phyloP scores from a whole-genome alignment of 768 basidiomycete species.

The Tylopilus sp. region DNA sequence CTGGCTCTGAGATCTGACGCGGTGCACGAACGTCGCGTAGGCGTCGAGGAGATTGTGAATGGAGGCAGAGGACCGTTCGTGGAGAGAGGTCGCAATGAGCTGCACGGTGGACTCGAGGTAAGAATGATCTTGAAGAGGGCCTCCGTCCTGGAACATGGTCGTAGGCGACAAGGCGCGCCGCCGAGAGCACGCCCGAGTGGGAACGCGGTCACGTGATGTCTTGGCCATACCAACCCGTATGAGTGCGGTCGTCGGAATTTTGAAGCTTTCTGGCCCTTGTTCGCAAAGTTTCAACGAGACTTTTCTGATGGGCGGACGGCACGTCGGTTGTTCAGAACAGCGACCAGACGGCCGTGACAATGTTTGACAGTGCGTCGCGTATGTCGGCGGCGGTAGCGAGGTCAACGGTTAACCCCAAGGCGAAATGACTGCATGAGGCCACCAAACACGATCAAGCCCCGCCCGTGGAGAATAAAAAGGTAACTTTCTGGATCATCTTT shows the following conservation, averaged over 20 bases:
- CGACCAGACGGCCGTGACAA: background rate
- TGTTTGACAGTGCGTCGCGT: background rate
- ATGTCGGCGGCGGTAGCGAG: background rate
- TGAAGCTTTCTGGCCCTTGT: background rate
- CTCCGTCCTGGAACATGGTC: background rate
- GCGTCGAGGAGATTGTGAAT: conserved; percentile 60
- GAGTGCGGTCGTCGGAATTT: background rate
- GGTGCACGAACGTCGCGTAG: conserved; percentile 48
- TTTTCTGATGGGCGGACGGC: background rate
- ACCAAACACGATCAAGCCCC: conserved; percentile 25
- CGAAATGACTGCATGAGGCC: conserved; percentile 6
- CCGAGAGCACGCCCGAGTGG: background rate
- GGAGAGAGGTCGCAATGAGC: conserved; percentile 45
- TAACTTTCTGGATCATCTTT: background rate
- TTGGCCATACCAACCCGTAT: background rate
- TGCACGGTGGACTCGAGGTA: conserved; percentile 43
- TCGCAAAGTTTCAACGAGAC: too few species aligned
- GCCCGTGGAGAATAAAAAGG: conserved; percentile 17
- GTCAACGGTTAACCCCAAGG: background rate
- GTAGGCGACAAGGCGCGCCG: background rate
- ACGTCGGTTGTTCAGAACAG: background rate
- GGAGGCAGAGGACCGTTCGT: conserved; percentile 38
- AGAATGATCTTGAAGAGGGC: conserved; percentile 9
- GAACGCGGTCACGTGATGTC: background rate
- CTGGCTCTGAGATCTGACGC: conserved; percentile 33